These are phyloP conservation scores for Starmerella stellata DNA, from an alignment of 805 yeast genomes.

Conservation along the genomic window DNA sequence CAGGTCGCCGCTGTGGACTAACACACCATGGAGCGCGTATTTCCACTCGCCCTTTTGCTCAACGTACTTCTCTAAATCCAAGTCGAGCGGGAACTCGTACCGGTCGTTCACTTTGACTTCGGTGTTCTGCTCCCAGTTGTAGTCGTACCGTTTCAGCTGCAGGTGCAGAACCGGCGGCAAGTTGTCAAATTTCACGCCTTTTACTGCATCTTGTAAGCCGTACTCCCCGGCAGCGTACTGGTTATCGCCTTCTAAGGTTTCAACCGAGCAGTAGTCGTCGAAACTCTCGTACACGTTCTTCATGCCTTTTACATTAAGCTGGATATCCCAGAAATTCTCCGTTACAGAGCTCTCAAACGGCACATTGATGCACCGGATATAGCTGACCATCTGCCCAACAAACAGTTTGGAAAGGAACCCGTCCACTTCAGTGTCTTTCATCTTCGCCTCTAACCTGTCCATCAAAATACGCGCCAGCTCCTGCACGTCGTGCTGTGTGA, in stretches of 20 bases:
- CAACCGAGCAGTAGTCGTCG: conserved; percentile 71
- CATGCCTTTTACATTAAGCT: conserved; percentile 76
- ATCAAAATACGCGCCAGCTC: conserved; percentile 85
- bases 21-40: conserved; percentile 77
- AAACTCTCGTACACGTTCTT: conserved; percentile 56
- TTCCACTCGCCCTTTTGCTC: conserved; percentile 44
- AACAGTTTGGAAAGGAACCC: conserved; percentile 61
- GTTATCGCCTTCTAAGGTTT: conserved; percentile 82
- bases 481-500: conserved; percentile 95
- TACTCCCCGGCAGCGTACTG: conserved; percentile 79
- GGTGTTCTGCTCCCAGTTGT: conserved; percentile 74
- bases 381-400: conserved; percentile 94
- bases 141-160: conserved; percentile 86
- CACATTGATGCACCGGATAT: conserved; percentile 78
- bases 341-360: conserved; percentile 79
- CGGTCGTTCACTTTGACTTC: conserved; percentile 83
- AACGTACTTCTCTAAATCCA: conserved; percentile 64
- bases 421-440: conserved; percentile 75
- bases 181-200: conserved; percentile 79
- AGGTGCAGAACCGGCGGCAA: conserved; percentile 88
- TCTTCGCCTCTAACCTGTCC: conserved; percentile 79
- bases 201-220: conserved; percentile 89
- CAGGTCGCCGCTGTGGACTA: conserved; percentile 90
- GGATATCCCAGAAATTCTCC: conserved; percentile 98
- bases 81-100: conserved; percentile 68